Evolutionary conservation across 1,284 basidiomycete genomes (phyloP), one percentile per base, ranked within the genome.

Genomic region (Malassezia sympodialis): DNA sequence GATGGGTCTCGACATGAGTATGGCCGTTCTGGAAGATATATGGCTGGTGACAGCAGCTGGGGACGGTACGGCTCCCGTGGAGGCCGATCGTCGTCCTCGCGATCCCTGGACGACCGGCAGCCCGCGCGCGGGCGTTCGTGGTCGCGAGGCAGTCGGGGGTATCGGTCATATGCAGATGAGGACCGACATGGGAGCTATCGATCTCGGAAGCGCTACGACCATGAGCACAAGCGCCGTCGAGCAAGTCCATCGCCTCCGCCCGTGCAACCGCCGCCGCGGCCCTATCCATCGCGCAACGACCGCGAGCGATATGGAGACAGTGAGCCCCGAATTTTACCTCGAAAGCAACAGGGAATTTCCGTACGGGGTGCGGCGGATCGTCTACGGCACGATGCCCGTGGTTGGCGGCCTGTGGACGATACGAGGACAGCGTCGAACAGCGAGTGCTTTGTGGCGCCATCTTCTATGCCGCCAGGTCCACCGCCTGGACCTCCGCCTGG

Each of bases 171-270:
- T 21, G 6, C 3, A 3, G 37, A 39, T 7, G 37, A 39, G 10
- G 19, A 39, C 12, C 17, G 17, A 3, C 37, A 19, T 8, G 19
- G 15, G 6, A 8, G 37, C 8, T 39, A 39, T 39, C n/a, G 37
- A 21, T 39, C 37, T 5, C 12, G 37, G 14, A 8, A 19, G 19
- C 46, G 17, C 35, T 27, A 35, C 8, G 46, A 28, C 8, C 17
- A 26, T 37, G 46, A 49, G 11, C 31, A 17, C 21, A 50, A 50
- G 28, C 48, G 48, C 15, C 48, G 48, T 6, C 48, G 48, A 10
- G 48, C 21, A 15, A 50, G 37, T 19, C 10, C 27, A 12, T 41
- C 48, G 30, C 48, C 48, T 4, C 35, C 48, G 15, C 46, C 43
- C 5, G 17, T 4, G 28, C 26, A 31, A n/a, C n/a, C n/a, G 26